Conservation (phyloP, 2,329 filamentous ascomycete species). For the Talaromyces sp. region DNA sequence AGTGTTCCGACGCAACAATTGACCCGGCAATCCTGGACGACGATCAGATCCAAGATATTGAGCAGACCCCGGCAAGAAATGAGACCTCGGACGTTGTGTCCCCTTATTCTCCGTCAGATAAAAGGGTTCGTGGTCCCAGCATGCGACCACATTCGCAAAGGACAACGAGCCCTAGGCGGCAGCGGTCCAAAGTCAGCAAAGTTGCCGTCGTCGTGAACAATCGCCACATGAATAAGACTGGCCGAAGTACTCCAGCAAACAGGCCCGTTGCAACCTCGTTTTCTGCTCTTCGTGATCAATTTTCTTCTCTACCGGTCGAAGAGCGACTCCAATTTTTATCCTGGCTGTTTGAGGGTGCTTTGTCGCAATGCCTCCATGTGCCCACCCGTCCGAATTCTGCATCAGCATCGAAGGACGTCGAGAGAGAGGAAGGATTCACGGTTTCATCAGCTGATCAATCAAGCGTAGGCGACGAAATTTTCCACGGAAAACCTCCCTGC, state of each 20-base stretch:
- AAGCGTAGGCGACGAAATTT: background rate
- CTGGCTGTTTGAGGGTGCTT: slow-evolving; percentile 16
- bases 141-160: slow-evolving; percentile 1
- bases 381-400: background rate
- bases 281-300: slow-evolving; percentile 10
- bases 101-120: slow-evolving; percentile 3
- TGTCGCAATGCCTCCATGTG: slow-evolving; percentile 8
- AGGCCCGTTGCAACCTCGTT: slow-evolving; percentile 3
- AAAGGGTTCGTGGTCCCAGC: background rate
- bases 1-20: slow-evolving; percentile 7
- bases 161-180: background rate
- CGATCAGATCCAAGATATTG: slow-evolving; percentile 2
- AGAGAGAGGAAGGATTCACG: background rate
- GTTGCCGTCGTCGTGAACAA: slow-evolving; percentile 10
- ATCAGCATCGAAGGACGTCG: background rate
- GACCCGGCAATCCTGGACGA: slow-evolving; percentile 11
- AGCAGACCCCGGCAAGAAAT: slow-evolving; percentile 2
- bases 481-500: slow-evolving; percentile 1
- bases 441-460: background rate
- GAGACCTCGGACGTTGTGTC: slow-evolving; percentile 1
- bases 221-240: slow-evolving; percentile 1
- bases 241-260: slow-evolving; percentile 3
- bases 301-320: slow-evolving; percentile 12
- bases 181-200: slow-evolving; percentile 14
- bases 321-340: slow-evolving; percentile 13